Percentiles rank a stretch among this genome's conserved stretches.
phyloP scores from a whole-genome alignment of 306 rosid species.

The Arachis hypogaea region DNA sequence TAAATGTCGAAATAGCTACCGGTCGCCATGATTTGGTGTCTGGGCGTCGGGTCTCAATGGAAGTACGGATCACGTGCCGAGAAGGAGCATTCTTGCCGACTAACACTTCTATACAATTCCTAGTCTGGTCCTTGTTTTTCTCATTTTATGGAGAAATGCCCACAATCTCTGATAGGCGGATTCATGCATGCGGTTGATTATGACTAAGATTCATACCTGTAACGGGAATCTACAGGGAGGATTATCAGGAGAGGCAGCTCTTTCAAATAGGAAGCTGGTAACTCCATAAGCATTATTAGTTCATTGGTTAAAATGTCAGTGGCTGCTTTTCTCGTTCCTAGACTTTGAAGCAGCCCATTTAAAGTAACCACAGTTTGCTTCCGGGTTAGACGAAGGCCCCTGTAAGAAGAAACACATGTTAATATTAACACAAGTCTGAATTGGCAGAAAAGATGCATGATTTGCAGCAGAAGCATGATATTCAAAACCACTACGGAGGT shows the following conservation, averaged over 20 bases:
- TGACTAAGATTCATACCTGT: slow-evolving; percentile 4
- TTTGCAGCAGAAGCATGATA: slow-evolving; percentile 13
- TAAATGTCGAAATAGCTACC: background rate
- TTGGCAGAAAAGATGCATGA: background rate
- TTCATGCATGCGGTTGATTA: background rate
- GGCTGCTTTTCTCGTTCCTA: slow-evolving; percentile 46
- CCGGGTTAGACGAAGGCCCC: slow-evolving; percentile 93
- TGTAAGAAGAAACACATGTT: slow-evolving; percentile 42
- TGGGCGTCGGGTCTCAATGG: background rate
- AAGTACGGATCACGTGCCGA: slow-evolving; percentile 6
- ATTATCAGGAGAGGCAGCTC: slow-evolving; percentile 17
- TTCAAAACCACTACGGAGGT: slow-evolving; percentile 24
- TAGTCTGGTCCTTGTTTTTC: background rate
- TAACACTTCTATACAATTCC: background rate
- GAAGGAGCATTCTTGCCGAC: background rate
- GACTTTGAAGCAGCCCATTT: slow-evolving; percentile 93
- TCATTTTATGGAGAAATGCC: slow-evolving; percentile 1
- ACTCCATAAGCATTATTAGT: slow-evolving; percentile 4
- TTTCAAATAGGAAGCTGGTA: slow-evolving; percentile 6
- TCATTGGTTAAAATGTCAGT: slow-evolving; percentile 21
- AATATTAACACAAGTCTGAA: slow-evolving; percentile 29
- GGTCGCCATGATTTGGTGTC: background rate
- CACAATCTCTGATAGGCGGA: background rate
- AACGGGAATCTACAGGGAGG: slow-evolving; percentile 8
- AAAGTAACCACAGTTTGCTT: slow-evolving; percentile 89